Conservation (phyloP, 306 rosid species). For the Styphnolobium japonicum region DNA sequence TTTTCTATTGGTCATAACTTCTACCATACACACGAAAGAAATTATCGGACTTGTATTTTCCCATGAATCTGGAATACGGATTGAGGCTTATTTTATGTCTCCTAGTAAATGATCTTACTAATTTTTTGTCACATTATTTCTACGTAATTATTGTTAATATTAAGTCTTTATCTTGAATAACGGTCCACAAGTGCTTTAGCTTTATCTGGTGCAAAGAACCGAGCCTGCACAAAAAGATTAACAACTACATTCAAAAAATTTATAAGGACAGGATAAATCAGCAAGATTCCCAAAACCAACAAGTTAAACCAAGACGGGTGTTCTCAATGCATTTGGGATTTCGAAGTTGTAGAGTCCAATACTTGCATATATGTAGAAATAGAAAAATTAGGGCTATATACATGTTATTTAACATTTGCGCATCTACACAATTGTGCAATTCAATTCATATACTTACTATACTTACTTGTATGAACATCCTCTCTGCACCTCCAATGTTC, state of each 20-base stretch:
- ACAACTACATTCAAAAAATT: not conserved
- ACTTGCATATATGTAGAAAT: not conserved
- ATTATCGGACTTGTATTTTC: not conserved
- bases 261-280: not conserved
- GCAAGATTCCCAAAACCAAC: not conserved
- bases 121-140: not conserved
- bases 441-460: constrained; percentile 49
- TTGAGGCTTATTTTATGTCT: not conserved
- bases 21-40: not conserved
- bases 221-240: constrained; percentile 54
- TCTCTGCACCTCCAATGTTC: constrained; percentile 83
- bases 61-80: not conserved
- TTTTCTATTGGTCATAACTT: not conserved
- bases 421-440: not conserved
- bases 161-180: constrained; percentile 41
- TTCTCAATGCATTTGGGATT: not conserved
- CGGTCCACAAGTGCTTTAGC: constrained; percentile 87
- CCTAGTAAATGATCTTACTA: not conserved
- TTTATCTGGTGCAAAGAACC: constrained; percentile 83
- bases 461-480: constrained; percentile 96
- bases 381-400: not conserved
- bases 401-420: not conserved
- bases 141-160: not conserved
- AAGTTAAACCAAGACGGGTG: not conserved
- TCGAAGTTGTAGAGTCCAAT: not conserved